A percentile compares a stretch with the other conserved stretches of the same genome.
phyloP scores from a whole-genome alignment of 306 rosid genomes.

The Prosopis cineraria region DNA sequence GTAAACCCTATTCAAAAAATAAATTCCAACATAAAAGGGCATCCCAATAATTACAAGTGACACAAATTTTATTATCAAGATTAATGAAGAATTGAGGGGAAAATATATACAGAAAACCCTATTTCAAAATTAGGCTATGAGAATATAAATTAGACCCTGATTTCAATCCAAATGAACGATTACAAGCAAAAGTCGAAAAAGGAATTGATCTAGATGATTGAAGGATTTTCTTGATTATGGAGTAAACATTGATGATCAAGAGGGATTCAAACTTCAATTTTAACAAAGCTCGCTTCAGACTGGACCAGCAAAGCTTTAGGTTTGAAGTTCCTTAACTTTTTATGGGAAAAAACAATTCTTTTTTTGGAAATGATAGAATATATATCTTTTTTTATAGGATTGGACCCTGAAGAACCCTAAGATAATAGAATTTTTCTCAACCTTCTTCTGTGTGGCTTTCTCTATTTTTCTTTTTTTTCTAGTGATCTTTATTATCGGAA shows the following conservation, averaged over 20 bases:
- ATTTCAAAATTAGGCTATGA: constrained; percentile 26
- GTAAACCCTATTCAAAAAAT: constrained; percentile 38
- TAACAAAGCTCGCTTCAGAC: constrained; percentile 19
- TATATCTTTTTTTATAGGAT: too few relatives aligned
- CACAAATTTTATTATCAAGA: not conserved
- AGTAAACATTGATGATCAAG: too few relatives aligned
- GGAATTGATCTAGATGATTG: not conserved
- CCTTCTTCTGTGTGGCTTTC: too few relatives aligned
- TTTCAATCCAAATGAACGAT: not conserved
- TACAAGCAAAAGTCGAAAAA: not conserved
- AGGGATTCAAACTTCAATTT: not conserved
- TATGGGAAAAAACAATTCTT: not conserved
- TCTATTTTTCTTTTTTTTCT: too few relatives aligned
- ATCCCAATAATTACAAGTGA: not conserved
- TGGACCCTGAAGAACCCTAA: too few relatives aligned
- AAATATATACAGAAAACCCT: not conserved
- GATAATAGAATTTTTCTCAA: too few relatives aligned
- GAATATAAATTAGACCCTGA: constrained; percentile 18
- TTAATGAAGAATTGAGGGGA: not conserved
- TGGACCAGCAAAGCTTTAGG: not conserved
- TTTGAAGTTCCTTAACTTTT: too few relatives aligned
- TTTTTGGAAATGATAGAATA: not conserved
- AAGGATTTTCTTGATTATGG: not conserved
- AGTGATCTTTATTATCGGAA: too few relatives aligned
- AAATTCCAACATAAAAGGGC: not conserved